Base-by-base conservation (phyloP, 2,329 filamentous ascomycete species). In the Fusarium verrucosum region DNA sequence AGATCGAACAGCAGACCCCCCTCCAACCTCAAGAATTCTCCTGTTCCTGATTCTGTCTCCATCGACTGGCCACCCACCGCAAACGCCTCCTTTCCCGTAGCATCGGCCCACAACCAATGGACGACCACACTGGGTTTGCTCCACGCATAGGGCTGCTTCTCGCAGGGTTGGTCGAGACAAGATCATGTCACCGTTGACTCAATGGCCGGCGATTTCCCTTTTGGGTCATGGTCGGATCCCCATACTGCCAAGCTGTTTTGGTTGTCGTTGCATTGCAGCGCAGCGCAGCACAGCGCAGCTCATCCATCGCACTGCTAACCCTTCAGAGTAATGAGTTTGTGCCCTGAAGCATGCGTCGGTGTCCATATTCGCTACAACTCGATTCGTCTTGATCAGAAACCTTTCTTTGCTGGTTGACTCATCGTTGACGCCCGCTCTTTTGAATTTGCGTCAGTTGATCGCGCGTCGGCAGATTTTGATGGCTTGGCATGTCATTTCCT, bases 111-210 rank as follows among this genome's bases (percentile, higher is more conserved):
- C 49, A 46, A 33, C 64, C 70, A 71, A 71, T 72, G 33, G 58
- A 60, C 53, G 58, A 60, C 53, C 32, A 30, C 43, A 44, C 30
- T 45, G 56, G 54, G 47, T 58, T 58, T 44, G 55, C 70, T 72
- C 70, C 70, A 72, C 70, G 69, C 53, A 50, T 72, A 72, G 70
- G 70, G 70, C 70, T 72, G 70, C 53, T 70, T 57, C 44, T 58
- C 40, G 50, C 52, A 43, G 26, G 66, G 61, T 46, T 60, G 50
- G 53, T 32, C 33, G 50, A 60, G 57, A 54, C 49, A 37, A 63
- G 51, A 40, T 53, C 49, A 61, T 65, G 59, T 57, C 61, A 54
- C 66, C 58, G 52, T 72, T 72, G 70, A 72, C 61, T 72, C 70
- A 69, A 69, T 55, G 28, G 41, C 33, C 67, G 67, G 67, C 65